Percentiles rank a stretch among this genome's conserved stretches.
phyloP scores from a whole-genome alignment of 768 basidiomycete species.

The Cytidiella melzeri region DNA sequence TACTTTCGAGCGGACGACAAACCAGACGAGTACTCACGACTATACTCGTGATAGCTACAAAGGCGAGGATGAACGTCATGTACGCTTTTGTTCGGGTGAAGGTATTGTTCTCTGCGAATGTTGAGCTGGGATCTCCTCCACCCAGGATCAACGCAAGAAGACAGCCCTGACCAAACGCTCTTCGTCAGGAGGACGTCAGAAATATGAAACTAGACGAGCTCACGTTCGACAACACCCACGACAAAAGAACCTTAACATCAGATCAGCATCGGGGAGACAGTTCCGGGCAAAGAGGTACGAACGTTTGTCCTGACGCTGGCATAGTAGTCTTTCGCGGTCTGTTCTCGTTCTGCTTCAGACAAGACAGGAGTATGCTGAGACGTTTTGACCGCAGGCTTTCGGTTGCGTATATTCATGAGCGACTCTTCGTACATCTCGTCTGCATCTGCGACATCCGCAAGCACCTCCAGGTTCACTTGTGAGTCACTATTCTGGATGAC shows the following conservation, averaged over 20 bases:
- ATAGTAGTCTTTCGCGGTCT: conserved; percentile 79
- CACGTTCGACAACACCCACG: conserved; percentile 85
- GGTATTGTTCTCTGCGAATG: conserved; percentile 46
- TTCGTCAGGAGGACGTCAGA: not conserved
- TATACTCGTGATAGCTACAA: conserved; percentile 73
- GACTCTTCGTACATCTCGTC: conserved; percentile 84
- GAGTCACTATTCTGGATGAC: conserved; percentile 76
- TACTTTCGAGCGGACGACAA: too few relatives aligned
- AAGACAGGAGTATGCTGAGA: conserved; percentile 19
- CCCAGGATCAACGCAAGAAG: conserved; percentile 65
- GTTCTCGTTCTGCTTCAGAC: conserved; percentile 58
- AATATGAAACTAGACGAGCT: conserved; percentile 14
- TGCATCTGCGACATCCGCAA: conserved; percentile 74
- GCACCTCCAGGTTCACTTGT: conserved; percentile 84
- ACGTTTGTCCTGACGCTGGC: conserved; percentile 82
- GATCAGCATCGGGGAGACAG: conserved; percentile 15
- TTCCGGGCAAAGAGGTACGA: conserved; percentile 8
- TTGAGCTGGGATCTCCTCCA: conserved; percentile 49
- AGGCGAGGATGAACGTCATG: conserved; percentile 72
- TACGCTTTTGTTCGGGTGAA: conserved; percentile 65
- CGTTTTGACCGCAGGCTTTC: conserved; percentile 38
- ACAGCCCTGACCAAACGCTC: conserved; percentile 42
- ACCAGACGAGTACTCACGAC: conserved; percentile 43
- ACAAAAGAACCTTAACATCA: conserved; percentile 48
- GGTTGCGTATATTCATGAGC: conserved; percentile 60